Evolutionary conservation across 2,329 filamentous ascomycete genomes (phyloP).

Genomic region (Cryphonectria carpinicola): DNA sequence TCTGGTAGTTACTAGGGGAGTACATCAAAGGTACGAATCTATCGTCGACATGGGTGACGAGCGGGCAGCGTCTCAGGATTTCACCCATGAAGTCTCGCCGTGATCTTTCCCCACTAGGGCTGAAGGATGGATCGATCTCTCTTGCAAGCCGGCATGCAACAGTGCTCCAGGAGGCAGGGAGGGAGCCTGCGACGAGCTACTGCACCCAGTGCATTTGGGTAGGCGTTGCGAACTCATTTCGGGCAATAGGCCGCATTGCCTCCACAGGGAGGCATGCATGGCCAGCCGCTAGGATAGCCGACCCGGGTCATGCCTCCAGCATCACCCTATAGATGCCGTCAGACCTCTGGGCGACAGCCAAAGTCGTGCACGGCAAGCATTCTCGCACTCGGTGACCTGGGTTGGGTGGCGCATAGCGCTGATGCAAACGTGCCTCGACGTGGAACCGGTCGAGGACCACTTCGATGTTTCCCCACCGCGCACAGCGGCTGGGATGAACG

Average conservation of each 20-base stretch:
- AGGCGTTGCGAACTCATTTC: not conserved
- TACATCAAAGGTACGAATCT: conserved; percentile 3
- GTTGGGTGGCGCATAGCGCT: not conserved
- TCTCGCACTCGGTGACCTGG: not conserved
- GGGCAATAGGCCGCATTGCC: not conserved
- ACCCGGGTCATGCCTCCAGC: conserved; percentile 7
- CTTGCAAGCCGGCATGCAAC: conserved; percentile 9
- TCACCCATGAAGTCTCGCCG: not conserved
- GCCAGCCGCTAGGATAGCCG: not conserved
- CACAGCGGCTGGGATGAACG: not conserved
- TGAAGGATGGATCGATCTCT: conserved; percentile 21
- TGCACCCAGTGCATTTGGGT: not conserved
- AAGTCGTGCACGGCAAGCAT: not conserved
- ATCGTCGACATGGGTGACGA: not conserved
- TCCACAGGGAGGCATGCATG: not conserved
- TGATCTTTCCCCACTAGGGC: conserved; percentile 16
- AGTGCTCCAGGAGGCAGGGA: not conserved
- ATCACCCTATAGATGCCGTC: not conserved
- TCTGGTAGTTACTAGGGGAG: not conserved
- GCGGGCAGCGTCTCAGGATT: not conserved
- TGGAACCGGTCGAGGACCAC: not conserved
- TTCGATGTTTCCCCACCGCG: not conserved
- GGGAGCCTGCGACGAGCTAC: not conserved
- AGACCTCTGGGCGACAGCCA: not conserved
- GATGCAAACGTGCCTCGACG: not conserved